Evolutionary conservation across 1,139 yeast genomes (phyloP).

Genomic region (Sugiyamaella japonica): DNA sequence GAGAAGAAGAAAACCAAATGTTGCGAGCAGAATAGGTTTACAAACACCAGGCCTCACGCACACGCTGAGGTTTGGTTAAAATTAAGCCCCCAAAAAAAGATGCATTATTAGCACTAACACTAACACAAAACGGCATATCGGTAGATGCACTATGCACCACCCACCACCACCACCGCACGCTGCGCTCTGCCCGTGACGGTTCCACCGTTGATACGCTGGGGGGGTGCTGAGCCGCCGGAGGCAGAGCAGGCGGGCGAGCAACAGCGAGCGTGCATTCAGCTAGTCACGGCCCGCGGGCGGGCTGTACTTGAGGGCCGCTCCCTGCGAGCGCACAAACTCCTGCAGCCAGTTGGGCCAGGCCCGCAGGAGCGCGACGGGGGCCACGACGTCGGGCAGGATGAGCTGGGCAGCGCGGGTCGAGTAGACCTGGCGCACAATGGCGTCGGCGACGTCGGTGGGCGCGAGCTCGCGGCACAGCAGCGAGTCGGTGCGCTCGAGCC

Average conservation of each 20-base stretch:
- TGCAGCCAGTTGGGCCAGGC: conserved; percentile 25
- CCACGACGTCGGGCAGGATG: conserved; percentile 19
- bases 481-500: conserved; percentile 19
- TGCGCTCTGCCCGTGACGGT: too few species aligned
- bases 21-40: too few species aligned
- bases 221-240: background rate
- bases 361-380: conserved; percentile 13
- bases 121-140: background rate
- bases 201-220: too few species aligned
- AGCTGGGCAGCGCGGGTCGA: conserved; percentile 22
- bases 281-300: background rate
- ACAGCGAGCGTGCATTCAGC: background rate
- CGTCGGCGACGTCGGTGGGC: conserved; percentile 22
- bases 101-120: too few species aligned
- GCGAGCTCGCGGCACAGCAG: conserved; percentile 19
- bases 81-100: too few species aligned
- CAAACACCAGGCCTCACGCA: too few species aligned
- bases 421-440: conserved; percentile 20
- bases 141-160: background rate
- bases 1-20: too few species aligned
- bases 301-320: background rate
- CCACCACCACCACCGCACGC: background rate
- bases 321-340: conserved; percentile 8
- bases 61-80: too few species aligned
- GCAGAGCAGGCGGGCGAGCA: background rate